phyloP scores from a whole-genome alignment of 148 eudicot genomes.

The Rhododendron ovatum region DNA sequence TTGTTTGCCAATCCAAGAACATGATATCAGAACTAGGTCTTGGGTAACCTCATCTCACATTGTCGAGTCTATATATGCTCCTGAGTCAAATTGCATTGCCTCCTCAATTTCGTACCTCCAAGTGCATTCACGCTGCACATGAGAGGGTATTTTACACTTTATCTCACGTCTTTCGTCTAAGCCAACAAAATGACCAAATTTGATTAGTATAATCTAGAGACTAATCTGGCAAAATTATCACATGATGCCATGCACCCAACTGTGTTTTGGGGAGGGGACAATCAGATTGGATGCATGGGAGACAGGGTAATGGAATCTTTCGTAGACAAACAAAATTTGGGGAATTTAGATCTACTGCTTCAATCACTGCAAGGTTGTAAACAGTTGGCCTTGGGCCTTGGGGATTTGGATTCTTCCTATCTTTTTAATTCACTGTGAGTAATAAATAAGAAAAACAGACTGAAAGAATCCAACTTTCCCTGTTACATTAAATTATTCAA shows the following conservation, averaged over 20 bases:
- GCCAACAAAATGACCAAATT: too few relatives aligned
- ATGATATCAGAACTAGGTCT: not conserved
- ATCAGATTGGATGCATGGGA: not conserved
- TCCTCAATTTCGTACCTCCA: not conserved
- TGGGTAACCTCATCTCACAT: not conserved
- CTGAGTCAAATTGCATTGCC: not conserved
- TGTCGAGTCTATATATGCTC: not conserved
- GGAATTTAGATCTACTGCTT: not conserved
- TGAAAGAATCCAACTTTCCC: not conserved
- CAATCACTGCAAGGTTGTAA: not conserved
- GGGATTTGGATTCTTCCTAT: not conserved
- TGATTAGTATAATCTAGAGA: too few relatives aligned
- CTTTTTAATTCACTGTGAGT: not conserved
- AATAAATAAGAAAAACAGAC: not conserved
- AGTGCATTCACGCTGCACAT: not conserved
- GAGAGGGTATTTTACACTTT: not conserved
- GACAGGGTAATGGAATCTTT: not conserved
- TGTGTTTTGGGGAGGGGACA: not conserved
- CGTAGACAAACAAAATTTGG: not conserved
- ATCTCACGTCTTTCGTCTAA: too few relatives aligned
- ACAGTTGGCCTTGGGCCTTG: slow-evolving; percentile 3
- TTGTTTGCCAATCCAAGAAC: not conserved
- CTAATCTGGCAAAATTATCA: not conserved
- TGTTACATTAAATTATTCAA: not conserved
- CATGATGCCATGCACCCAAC: not conserved